Conservation (phyloP, 202 grass and related monocot species). For the Panicum virgatum region DNA sequence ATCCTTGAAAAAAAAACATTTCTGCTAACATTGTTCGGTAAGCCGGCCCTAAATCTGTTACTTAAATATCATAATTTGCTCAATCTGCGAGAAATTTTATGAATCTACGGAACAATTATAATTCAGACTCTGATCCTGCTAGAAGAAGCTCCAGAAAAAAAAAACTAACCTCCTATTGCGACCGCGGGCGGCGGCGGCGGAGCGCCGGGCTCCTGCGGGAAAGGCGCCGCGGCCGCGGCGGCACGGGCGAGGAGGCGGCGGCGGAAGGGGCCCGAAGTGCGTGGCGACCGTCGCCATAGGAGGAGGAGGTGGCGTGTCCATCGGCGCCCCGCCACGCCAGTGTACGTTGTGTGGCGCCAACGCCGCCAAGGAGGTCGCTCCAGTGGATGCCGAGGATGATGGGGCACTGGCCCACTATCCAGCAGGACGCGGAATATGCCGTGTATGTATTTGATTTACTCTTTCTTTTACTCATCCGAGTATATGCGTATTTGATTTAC, state of each 20-base stretch:
- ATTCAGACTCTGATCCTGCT: not conserved
- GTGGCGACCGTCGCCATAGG: constrained; percentile 45
- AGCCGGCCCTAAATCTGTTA: not conserved
- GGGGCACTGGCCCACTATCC: not conserved
- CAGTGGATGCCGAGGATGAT: constrained; percentile 13
- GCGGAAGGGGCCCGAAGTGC: constrained; percentile 31
- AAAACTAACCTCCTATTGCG: constrained; percentile 37
- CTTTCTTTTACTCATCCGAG: not conserved
- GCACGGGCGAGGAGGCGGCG: not conserved
- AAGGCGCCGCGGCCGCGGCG: constrained; percentile 1
- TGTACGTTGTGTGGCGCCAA: constrained; percentile 51
- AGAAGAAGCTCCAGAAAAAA: not conserved
- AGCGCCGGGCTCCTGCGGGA: not conserved
- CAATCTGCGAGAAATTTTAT: not conserved
- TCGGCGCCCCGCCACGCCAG: not conserved
- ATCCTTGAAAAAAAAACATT: no score
- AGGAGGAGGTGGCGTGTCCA: not conserved
- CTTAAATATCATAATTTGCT: not conserved
- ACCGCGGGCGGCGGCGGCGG: constrained; percentile 4
- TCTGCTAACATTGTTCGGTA: no score
- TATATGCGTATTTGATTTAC: not conserved
- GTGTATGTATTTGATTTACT: not conserved
- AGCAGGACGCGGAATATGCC: constrained; percentile 6
- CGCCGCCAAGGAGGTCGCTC: constrained; percentile 39
- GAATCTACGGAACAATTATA: not conserved